Conservation (phyloP, 495 filamentous ascomycete species). For the Penicillium samsonianum region DNA sequence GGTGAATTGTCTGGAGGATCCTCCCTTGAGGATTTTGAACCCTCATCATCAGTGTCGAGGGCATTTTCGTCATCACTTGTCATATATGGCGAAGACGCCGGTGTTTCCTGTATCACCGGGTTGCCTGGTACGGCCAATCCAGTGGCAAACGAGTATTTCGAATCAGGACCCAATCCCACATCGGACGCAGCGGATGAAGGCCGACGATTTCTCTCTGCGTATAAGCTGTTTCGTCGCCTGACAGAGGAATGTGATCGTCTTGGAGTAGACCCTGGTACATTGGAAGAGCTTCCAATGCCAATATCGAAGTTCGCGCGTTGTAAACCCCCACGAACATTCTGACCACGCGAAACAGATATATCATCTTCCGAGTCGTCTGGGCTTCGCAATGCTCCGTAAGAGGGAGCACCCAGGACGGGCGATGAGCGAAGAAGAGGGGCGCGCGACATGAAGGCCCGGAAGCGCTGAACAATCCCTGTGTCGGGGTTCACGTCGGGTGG, state of each 20-base stretch:
- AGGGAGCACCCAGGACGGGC: slow-evolving; percentile 56
- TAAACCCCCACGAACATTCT: not conserved
- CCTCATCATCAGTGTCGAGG: slow-evolving; percentile 28
- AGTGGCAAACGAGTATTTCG: slow-evolving; percentile 34
- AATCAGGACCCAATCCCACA: slow-evolving; percentile 33
- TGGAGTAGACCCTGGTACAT: slow-evolving; percentile 4
- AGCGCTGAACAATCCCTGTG: slow-evolving; percentile 22
- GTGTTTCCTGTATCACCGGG: slow-evolving; percentile 25
- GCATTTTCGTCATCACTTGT: slow-evolving; percentile 30
- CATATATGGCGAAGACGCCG: slow-evolving; percentile 22
- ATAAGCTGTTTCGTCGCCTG: slow-evolving; percentile 23
- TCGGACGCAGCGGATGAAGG: slow-evolving; percentile 31
- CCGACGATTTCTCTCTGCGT: slow-evolving; percentile 21
- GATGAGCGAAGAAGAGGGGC: slow-evolving; percentile 59
- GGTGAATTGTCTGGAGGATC: slow-evolving; percentile 39
- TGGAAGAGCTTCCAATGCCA: slow-evolving; percentile 22
- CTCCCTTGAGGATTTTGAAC: slow-evolving; percentile 24
- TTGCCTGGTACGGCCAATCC: slow-evolving; percentile 30
- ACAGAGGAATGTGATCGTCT: slow-evolving; percentile 22
- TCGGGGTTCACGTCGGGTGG: slow-evolving; percentile 14
- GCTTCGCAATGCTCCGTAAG: slow-evolving; percentile 58
- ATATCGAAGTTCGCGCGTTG: slow-evolving; percentile 20
- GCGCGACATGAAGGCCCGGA: slow-evolving; percentile 52
- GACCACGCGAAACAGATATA: not conserved
- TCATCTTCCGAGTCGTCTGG: slow-evolving; percentile 15